Percentiles rank a stretch among this genome's conserved stretches.
phyloP scores from a whole-genome alignment of 208 protist genomes.

The Trypanosoma theileri region DNA sequence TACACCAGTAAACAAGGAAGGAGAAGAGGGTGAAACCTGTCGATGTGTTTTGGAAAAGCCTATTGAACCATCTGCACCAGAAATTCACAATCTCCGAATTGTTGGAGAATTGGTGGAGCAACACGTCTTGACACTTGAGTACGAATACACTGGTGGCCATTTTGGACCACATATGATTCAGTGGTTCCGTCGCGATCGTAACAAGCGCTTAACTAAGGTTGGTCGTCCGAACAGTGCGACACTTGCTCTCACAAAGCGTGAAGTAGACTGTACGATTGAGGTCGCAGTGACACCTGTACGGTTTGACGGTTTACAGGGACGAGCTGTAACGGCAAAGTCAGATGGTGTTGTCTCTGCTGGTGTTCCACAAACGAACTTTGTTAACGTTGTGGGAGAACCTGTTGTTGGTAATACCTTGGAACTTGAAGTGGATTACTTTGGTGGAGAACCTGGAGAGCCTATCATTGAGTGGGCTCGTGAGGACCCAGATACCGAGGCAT shows the following conservation, averaged over 20 bases:
- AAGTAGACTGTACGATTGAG: slow-evolving; percentile 87
- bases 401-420: slow-evolving; percentile 54
- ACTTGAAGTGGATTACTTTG: slow-evolving; percentile 75
- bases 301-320: slow-evolving; percentile 70
- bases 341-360: slow-evolving; percentile 48
- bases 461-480: slow-evolving; percentile 72
- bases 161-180: slow-evolving; percentile 80
- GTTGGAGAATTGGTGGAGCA: slow-evolving; percentile 69
- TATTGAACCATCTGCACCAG: slow-evolving; percentile 71
- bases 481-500: slow-evolving; percentile 59
- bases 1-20: slow-evolving; percentile 84
- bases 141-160: slow-evolving; percentile 82
- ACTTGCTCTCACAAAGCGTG: slow-evolving; percentile 62
- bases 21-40: slow-evolving; percentile 87
- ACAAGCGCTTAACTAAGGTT: slow-evolving; percentile 49
- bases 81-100: slow-evolving; percentile 63
- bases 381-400: slow-evolving; percentile 73
- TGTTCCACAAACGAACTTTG: slow-evolving; percentile 56
- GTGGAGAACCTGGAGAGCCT: slow-evolving; percentile 66
- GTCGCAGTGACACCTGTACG: slow-evolving; percentile 85
- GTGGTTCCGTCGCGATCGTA: slow-evolving; percentile 82
- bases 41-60: slow-evolving; percentile 87
- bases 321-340: slow-evolving; percentile 49
- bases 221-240: slow-evolving; percentile 70
- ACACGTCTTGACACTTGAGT: slow-evolving; percentile 75